phyloP scores from a whole-genome alignment of 805 yeast species.

The Metschnikowia kunwiensis region DNA sequence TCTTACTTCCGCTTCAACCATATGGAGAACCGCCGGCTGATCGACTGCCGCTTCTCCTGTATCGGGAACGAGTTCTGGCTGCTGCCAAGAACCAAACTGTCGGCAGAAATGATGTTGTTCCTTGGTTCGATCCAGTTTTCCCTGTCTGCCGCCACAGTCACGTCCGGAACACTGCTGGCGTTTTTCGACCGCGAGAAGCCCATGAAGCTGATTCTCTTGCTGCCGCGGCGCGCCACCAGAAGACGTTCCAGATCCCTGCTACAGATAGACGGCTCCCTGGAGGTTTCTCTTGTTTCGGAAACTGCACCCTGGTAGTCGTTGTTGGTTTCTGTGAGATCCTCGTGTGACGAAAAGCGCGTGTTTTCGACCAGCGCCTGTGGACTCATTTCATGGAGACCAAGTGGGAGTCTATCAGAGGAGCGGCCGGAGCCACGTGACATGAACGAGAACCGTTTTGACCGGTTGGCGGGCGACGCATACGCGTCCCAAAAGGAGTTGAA shows the following conservation, averaged over 20 bases:
- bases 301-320: background rate
- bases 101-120: background rate
- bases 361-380: no score
- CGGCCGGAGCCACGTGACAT: slow-evolving; percentile 7
- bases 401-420: slow-evolving; percentile 6
- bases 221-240: background rate
- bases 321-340: background rate
- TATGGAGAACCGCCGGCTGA: slow-evolving; percentile 10
- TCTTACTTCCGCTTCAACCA: slow-evolving; percentile 5
- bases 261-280: background rate
- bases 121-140: background rate
- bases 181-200: background rate
- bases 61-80: background rate
- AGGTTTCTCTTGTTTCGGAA: background rate
- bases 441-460: slow-evolving; percentile 20
- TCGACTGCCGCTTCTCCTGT: slow-evolving; percentile 4
- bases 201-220: slow-evolving; percentile 9
- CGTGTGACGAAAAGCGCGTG: no score
- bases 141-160: background rate
- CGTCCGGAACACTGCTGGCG: background rate
- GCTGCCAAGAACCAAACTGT: background rate
- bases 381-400: background rate
- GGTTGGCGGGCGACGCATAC: slow-evolving; percentile 20
- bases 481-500: slow-evolving; percentile 20
- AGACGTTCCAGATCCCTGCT: slow-evolving; percentile 1